Evolutionary conservation across 345 rosid genomes (phyloP), one percentile per base, ranked within the genome.

Genomic region (Brassica carinata): DNA sequence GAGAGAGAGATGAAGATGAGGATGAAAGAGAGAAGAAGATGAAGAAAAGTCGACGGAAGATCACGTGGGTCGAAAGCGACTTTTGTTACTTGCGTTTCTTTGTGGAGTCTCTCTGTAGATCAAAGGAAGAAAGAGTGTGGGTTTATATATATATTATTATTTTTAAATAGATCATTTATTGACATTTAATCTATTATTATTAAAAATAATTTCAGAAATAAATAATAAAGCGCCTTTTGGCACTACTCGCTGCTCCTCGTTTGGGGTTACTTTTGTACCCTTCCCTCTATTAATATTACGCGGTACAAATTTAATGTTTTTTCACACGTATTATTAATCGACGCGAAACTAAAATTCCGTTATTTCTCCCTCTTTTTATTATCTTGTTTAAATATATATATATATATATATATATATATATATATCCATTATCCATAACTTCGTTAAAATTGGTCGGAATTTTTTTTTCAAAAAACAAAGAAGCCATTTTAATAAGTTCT

Each of bases 51-150:
- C 81, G 77, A 81, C 73, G 81, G 72, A 72, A 67, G 81, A 73
- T 77, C 81, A 82, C 81, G 81, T 82, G 81, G 74, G 29, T 45
- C 27, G 71, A 82, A 77, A 81, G 81, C 81, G 84, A 81, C 84
- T 76, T 81, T 81, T 71, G 77, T 38, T 57, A n/a, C 58, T 80
- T 59, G 81, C 64, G 79, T 80, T 80, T 79, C 66, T 48, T 66
- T 76, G 77, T 76, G 77, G 84, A 71, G 81, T 76, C 81, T 81
- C 78, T 59, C 78, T 72, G 81, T 61, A 72, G 84, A 77, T 77
- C 67, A 81, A 43, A 43, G 4, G 18, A 29, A 72, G 78, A 66
- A 69, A 27, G 19, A 59, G 10, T 38, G n/a, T 77, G 45, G 63
- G 31, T 69, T 38, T 57, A 53, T 65, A 8, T 65, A 8, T 65